Base-by-base conservation (phyloP, 768 basidiomycete species). In the Amanita phalloides region DNA sequence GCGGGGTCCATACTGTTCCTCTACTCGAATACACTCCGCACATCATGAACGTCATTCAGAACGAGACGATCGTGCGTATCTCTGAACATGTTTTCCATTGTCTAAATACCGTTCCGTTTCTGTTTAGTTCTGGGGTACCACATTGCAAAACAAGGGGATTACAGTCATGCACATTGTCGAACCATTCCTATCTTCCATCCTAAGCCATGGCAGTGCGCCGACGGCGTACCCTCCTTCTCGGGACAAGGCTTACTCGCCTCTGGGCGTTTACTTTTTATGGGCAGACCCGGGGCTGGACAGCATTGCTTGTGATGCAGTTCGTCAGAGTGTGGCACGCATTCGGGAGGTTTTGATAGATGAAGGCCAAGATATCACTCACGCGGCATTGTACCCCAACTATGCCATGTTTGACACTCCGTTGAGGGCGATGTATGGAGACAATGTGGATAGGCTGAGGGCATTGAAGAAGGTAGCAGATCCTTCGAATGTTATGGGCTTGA, bases 181-280 rank as follows among this genome's bases (percentile, higher is more conserved):
- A 48, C 71, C 73, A 4, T 68, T 76, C 63, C 64, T 76, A 6
- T 60, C 71, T 0, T 56, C 59, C 37, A 38, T 76, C 35, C 69
- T 73, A 53, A 66, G 62, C 2, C 70, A 73, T 56, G 66, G 57
- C 43, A 51, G 61, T 11, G 57, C 56, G 20, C 58, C 66, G 3
- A 65, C 76, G 7, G 76, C 77, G 3, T 79, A 70, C 58, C 78
- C 76, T 0, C 71, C 71, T 3, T 45, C 53, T 6, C 57, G 61
- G 33, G 54, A 55, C 13, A 50, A 60, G 0, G 58, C 57, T 0
- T 62, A 60, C 54, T 36, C 58, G 23, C 68, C 68, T 8, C 58
- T 66, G 46, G 61, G 61, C 48, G 49, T 69, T 11, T 58, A 56
- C 26, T 61, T 55, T 41, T 48, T 57, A 0, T 68, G 66, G 66